phyloP scores from a whole-genome alignment of 495 filamentous ascomycete species.

The Penicillium samsonianum region DNA sequence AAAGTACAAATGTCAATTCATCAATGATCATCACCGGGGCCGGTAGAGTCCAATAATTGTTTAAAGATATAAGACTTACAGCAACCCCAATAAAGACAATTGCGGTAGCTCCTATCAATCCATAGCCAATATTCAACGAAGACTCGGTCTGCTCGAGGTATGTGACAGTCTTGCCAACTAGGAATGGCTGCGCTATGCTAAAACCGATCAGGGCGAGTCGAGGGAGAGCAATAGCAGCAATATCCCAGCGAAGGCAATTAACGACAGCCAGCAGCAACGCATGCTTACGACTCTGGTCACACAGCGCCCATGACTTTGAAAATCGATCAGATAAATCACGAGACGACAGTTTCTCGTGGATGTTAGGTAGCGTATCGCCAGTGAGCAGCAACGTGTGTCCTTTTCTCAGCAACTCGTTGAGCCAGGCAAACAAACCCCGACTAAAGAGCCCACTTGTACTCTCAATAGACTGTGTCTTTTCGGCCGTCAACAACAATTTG shows the following conservation, averaged over 20 bases:
- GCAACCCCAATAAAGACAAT: constrained; percentile 59
- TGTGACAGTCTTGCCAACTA: constrained; percentile 50
- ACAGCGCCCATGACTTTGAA: constrained; percentile 21
- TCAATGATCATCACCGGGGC: background rate
- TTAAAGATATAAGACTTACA: constrained; percentile 24
- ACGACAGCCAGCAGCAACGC: constrained; percentile 25
- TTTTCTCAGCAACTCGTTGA: constrained; percentile 45
- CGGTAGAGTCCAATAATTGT: background rate
- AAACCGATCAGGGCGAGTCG: constrained; percentile 54
- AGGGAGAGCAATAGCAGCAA: constrained; percentile 46
- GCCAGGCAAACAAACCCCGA: constrained; percentile 52
- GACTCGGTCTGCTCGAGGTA: constrained; percentile 31
- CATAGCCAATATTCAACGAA: constrained; percentile 52
- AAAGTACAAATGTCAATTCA: background rate
- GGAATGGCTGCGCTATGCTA: constrained; percentile 58
- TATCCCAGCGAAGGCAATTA: constrained; percentile 39
- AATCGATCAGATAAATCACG: constrained; percentile 10
- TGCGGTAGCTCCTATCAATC: constrained; percentile 57
- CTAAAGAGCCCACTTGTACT: constrained; percentile 49
- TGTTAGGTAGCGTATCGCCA: constrained; percentile 36
- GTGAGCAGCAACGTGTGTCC: constrained; percentile 42
- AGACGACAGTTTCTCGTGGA: constrained; percentile 37
- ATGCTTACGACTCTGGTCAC: constrained; percentile 30
- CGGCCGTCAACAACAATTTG: constrained; percentile 25
- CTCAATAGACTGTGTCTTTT: constrained; percentile 51